Conservation (phyloP, 2,329 filamentous ascomycete genomes). For the Fusarium domesticum region DNA sequence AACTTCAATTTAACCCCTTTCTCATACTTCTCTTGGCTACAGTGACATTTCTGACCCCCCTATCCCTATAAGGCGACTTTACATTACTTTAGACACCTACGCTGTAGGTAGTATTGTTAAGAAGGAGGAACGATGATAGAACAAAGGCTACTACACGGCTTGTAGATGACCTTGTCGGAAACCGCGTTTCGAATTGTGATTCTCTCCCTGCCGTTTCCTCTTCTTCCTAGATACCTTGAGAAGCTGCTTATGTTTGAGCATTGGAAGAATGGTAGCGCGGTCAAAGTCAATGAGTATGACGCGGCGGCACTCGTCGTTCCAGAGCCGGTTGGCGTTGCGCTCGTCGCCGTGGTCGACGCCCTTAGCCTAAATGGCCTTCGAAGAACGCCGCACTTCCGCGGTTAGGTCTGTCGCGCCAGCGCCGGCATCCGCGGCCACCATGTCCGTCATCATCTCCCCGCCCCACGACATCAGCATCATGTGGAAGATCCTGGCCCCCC, state of each 20-base stretch:
- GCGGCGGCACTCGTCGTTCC: conserved; percentile 21
- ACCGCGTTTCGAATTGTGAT: conserved; percentile 1
- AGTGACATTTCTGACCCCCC: too few relatives aligned
- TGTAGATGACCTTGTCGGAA: conserved; percentile 3
- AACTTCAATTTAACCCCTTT: too few relatives aligned
- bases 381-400: conserved; percentile 9
- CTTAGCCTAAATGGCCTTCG: conserved; percentile 8
- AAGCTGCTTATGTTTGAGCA: conserved; percentile 6
- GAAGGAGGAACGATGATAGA: conserved; percentile 1
- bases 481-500: conserved; percentile 12
- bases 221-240: conserved; percentile 2
- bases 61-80: too few relatives aligned
- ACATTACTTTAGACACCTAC: too few relatives aligned
- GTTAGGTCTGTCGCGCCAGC: not conserved
- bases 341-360: conserved; percentile 20
- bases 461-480: conserved; percentile 29
- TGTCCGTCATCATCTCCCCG: conserved; percentile 9
- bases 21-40: too few relatives aligned
- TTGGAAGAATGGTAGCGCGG: conserved; percentile 2
- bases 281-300: conserved; percentile 25
- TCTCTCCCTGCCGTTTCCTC: conserved; percentile 6
- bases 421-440: not conserved
- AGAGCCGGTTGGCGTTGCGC: conserved; percentile 19
- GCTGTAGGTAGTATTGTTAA: too few relatives aligned
- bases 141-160: conserved; percentile 1